Evolutionary conservation across 2,329 filamentous ascomycete genomes (phyloP), one percentile per base, ranked within the genome.

Genomic region (Aspergillus glaucus): DNA sequence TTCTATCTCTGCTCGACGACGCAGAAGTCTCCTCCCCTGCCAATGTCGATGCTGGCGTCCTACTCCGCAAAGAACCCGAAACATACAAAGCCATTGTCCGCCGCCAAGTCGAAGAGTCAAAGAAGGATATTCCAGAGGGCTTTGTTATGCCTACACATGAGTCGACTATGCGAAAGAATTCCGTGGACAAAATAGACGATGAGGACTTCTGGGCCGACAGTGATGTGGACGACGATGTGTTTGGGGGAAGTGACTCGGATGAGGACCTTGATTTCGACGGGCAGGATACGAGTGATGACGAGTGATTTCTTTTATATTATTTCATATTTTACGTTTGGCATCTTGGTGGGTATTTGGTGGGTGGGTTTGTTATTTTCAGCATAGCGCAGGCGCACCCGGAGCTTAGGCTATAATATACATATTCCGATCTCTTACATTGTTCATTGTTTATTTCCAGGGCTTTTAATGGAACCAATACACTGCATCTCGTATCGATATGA

Each of bases 1-100:
- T 97, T 15, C 80, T 97, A 6, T 86, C 93, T 5, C 81, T 98
- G 2, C 82, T 98, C 48, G 93, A 97, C 66, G 89, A 95, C 60
- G 89, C 92, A 12, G 92, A 98, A 69, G 88, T 94, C 61, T 89
- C 84, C 59, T 95, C 90, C 0, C 89, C 93, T 0, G 93, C 92
- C 54, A 97, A 97, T 66, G 91, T 97, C 48, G 92, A 97, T 59
- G 92, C 93, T 2, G 83, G 88, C 49, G 86, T 96, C 21, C 80
- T 90, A 75, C 85, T 94, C 62, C 84, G 92, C 51, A 88, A 91
- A 58, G 71, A 85, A 28, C 82, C 82, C 0, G 74, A 76, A 1
- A 69, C 75, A 28, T 98, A 95, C 75, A 83, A 88, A 62, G 70
- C 75, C 40, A 79, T 78, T 59, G 88, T 92, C 2, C 77, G 73